Evolutionary conservation across 2,329 filamentous ascomycete species (phyloP), one percentile per base, ranked within the genome.

Genomic region (Verticillium zaregamsianum): DNA sequence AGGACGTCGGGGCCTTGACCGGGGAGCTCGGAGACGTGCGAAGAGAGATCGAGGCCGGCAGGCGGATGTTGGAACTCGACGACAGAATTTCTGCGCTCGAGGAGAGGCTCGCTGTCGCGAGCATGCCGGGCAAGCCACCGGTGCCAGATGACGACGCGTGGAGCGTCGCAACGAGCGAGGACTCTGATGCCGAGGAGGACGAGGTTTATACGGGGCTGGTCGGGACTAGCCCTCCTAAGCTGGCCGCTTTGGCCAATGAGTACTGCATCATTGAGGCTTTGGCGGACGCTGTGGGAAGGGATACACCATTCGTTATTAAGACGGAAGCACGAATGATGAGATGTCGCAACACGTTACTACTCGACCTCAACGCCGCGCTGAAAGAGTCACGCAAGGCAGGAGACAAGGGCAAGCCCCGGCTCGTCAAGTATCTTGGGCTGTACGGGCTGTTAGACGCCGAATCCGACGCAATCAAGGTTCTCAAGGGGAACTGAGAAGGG

Each of bases 1-100:
- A 76, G 23, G 89, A 94, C 67, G 85, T 93, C 2, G 79, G 80
- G 40, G 74, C 71, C 4, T 75, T 93, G 59, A 80, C 92, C 61
- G 74, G 78, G n/a, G 87, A 96, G 73, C 85, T 93, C 70, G 83
- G 81, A 64, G 76, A 70, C n/a, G 82, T 93, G 5, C 81, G 86
- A 62, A 75, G 77, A 14, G 80, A 88, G 58, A 88, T 94, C 52
- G 86, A 90, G 67, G 66, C 74, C 2, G 87, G 85, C 0, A 75
- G 86, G 64, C 80, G 80, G 67, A 80, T 93, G 77, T 71, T 93
- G 32, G 90, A 92, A 71, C 75, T 90, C 20, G 86, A 90, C 60
- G 86, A 87, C 64, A 73, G 87, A 60, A 69, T 92, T 40, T 77
- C 79, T 6, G 82, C 84, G 60, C 72, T 93, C 55, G 91, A 93